Conservation (phyloP, 106 monocot species). For the Dendrobium huoshanense region DNA sequence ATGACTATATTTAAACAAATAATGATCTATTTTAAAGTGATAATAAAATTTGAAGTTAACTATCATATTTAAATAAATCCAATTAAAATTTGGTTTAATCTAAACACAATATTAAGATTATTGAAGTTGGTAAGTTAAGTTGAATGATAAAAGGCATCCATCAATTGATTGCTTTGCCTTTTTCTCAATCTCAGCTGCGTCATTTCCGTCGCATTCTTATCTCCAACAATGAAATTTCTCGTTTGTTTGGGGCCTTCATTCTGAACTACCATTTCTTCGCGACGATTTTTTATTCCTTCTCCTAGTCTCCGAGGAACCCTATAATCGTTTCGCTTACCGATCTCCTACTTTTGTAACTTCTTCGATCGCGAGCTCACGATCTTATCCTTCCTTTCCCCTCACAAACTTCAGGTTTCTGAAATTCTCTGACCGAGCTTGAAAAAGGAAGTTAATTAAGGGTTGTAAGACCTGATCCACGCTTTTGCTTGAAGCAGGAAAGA, state of each 20-base stretch:
- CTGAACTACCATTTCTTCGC: not conserved
- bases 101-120: no score
- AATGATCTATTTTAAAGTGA: no score
- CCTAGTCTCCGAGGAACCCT: not conserved
- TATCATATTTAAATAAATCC: no score
- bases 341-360: not conserved
- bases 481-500: conserved; percentile 6
- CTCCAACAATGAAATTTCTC: not conserved
- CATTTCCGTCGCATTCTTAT: not conserved
- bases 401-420: not conserved
- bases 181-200: not conserved
- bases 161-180: not conserved
- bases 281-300: not conserved
- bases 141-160: no score
- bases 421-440: not conserved
- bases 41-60: no score
- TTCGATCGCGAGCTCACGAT: conserved; percentile 1
- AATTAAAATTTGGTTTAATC: no score
- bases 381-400: not conserved
- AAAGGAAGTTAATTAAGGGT: not conserved
- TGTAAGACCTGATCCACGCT: not conserved
- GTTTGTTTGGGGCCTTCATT: not conserved
- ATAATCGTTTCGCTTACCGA: not conserved
- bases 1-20: no score
- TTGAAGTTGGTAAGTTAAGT: no score